phyloP scores from a whole-genome alignment of 2,329 filamentous ascomycete species.

The Trematosphaeria pertusa region DNA sequence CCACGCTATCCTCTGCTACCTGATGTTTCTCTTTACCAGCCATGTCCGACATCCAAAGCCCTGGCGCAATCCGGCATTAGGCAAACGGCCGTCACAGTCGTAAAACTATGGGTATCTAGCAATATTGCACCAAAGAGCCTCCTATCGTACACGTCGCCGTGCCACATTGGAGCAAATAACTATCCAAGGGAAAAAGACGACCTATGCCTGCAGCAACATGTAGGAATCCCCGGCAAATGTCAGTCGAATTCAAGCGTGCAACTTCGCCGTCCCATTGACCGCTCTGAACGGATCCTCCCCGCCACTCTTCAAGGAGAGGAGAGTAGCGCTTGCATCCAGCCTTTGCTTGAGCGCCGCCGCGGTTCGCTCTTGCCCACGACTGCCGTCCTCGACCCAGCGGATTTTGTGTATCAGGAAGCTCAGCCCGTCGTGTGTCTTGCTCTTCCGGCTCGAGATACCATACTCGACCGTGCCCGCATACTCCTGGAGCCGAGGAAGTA shows the following conservation, averaged over 20 bases:
- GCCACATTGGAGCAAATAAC: too few relatives aligned
- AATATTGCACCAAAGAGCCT: constrained; percentile 39
- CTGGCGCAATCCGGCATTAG: too few relatives aligned
- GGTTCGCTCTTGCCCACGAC: constrained; percentile 46
- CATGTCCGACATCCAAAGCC: not conserved
- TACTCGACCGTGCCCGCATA: constrained; percentile 79
- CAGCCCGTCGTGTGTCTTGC: constrained; percentile 83
- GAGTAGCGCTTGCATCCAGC: constrained; percentile 44
- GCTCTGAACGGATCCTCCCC: constrained; percentile 26
- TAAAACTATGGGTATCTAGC: constrained; percentile 50
- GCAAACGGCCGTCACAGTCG: constrained; percentile 27
- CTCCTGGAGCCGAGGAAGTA: constrained; percentile 78
- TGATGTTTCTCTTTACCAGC: not conserved
- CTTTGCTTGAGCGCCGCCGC: constrained; percentile 46
- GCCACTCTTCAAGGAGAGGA: constrained; percentile 41
- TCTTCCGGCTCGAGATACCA: constrained; percentile 82
- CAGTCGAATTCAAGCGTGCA: constrained; percentile 32
- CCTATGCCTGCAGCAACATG: too few relatives aligned
- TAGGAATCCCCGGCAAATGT: constrained; percentile 7
- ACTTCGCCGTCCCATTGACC: constrained; percentile 34
- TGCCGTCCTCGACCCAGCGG: constrained; percentile 82
- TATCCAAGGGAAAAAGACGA: too few relatives aligned
- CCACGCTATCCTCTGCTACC: constrained; percentile 2
- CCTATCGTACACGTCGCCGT: constrained; percentile 31
- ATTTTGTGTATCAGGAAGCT: constrained; percentile 85